Evolutionary conservation across 306 rosid species (phyloP), one percentile per base, ranked within the genome.

Genomic region (Cyclanthera cordifolia): DNA sequence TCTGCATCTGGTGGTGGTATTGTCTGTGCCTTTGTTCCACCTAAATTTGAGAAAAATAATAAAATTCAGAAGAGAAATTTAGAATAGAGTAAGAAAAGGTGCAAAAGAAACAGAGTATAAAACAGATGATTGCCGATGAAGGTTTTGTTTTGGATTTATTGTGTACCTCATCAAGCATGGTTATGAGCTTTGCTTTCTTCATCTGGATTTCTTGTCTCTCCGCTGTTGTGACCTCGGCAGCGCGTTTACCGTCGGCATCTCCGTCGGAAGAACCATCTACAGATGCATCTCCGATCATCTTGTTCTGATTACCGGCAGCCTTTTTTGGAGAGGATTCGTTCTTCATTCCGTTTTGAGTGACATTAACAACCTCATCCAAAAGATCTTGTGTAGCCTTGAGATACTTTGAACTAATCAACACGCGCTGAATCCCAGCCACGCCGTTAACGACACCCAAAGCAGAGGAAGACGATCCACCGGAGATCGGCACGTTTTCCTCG

Each of bases 161-260:
- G 46, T 34, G 41, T 34, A 93, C 99, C 96, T 93, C 97, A 56
- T 93, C 96, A 32, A 88, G 97, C 99, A 93, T 93, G 87, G 14
- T 77, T 34, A 93, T 88, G 12, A 93, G 85, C 84, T 90, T 93
- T 16, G 91, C 95, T 53, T 90, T 93, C 86, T 90, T 93, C 95
- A 88, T 90, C 85, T 93, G 99, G 53, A 90, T 79, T 69, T 93
- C 99, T 77, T 93, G 99, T 79, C 99, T 83, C 77, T 93, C 99
- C 0, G 90, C 85, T 0, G 99, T 79, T 23, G 95, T 83, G 23
- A 90, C 69, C 65, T 90, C 99, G 21, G 82, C 73, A 30, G 74
- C 69, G 23, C 74, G 85, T 76, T 88, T 90, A 10, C 74, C 85
- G 32, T 73, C 79, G 12, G 70, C 81, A 39, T 84, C 92, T 0